Evolutionary conservation across 2,329 filamentous ascomycete species (phyloP), one percentile per base, ranked within the genome.

Genomic region (Anthostomella pinea): DNA sequence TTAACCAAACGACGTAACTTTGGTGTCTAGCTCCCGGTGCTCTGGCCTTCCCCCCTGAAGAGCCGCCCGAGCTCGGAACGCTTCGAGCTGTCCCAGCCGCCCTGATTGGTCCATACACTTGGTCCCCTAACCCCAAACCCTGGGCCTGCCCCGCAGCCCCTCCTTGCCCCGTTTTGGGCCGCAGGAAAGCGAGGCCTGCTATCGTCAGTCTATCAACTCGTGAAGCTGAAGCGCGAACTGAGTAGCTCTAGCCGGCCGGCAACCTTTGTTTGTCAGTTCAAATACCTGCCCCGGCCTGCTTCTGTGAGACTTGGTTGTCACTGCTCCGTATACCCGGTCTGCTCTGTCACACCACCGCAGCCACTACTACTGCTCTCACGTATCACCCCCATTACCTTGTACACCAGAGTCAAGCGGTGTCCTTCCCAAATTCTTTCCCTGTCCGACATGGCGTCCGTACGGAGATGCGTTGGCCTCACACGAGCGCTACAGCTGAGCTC

Each of bases 381-480:
- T 17, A 16, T 20, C 7, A 10, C 3, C 8, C 26, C 8, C 10
- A 24, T 33, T 19, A 21, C 13, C 17, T 27, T 7, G 25, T n/a
- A 6, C 6, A 7, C 25, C 25, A 11, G 13, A 14, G 25, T 8
- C 8, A 27, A 27, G 8, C 9, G 25, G 6, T 7, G 8, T 7
- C 25, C 5, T 18, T 31, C 17, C 15, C 13, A n/a, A n/a, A n/a
- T n/a, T n/a, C 20, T 23, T 30, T 8, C 23, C 18, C n/a, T 13
- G 16, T 10, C 17, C 46, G 31, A 19, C 9, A 58, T 58, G 55
- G 41, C 53, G 22, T 37, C 48, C 18, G 26, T 43, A 21, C 49
- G 34, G 26, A 54, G 41, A 34, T 43, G 45, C 25, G 39, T 39
- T 33, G 55, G 54, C 37, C 43, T 56, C 18, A 34, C 46, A 19